A percentile compares a stretch with the other conserved stretches of the same genome.
phyloP scores from a whole-genome alignment of 345 rosid genomes.

The Dovyalis caffra region DNA sequence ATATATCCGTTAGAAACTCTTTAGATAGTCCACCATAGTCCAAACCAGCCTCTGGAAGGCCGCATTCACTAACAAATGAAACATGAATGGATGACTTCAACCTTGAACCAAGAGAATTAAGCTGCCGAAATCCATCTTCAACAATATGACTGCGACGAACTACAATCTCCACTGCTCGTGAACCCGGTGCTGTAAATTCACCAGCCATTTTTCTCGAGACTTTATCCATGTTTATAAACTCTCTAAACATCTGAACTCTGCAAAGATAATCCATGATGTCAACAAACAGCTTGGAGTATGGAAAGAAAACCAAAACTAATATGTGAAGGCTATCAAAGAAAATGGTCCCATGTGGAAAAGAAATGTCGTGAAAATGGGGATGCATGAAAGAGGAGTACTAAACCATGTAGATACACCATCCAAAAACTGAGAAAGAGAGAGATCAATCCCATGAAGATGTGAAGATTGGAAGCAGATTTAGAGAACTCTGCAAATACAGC shows the following conservation, averaged over 20 bases:
- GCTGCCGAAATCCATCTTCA: slow-evolving; percentile 90
- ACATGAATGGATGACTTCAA: slow-evolving; percentile 90
- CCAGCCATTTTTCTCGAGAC: slow-evolving; percentile 85
- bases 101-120: slow-evolving; percentile 77
- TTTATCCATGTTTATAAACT: slow-evolving; percentile 89
- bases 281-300: slow-evolving; percentile 22
- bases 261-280: slow-evolving; percentile 27
- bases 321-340: neutral
- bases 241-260: slow-evolving; percentile 98
- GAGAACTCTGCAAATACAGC: too few relatives aligned
- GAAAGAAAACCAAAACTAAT: slow-evolving; percentile 6
- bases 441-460: neutral
- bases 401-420: neutral
- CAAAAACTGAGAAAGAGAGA: neutral
- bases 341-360: neutral
- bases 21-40: slow-evolving; percentile 97
- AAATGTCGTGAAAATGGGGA: neutral
- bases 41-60: slow-evolving; percentile 97
- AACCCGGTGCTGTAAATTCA: slow-evolving; percentile 82
- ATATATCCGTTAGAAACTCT: slow-evolving; percentile 92
- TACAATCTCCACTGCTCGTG: slow-evolving; percentile 77
- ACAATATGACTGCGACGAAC: slow-evolving; percentile 86
- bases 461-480: too few relatives aligned
- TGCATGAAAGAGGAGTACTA: neutral
- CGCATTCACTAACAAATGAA: slow-evolving; percentile 93